These are phyloP conservation scores for Aquilaria agallochum DNA, from an alignment of 441 rosid genomes.

Conservation along the genomic window DNA sequence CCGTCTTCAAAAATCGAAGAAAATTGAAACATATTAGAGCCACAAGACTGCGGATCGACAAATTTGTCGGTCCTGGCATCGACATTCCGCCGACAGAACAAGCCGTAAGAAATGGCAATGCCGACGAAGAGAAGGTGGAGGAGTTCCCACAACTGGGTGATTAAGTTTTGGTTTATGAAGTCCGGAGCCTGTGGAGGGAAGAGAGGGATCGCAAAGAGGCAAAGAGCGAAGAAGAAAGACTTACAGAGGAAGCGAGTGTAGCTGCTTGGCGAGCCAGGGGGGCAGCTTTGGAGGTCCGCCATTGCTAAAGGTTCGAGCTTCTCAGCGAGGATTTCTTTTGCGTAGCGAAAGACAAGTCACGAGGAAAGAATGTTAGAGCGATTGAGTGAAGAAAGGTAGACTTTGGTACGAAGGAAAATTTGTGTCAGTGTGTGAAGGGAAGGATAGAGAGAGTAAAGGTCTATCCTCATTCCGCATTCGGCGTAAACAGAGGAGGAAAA, in stretches of 20 bases:
- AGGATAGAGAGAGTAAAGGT: constrained; percentile 13
- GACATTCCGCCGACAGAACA: constrained; percentile 62
- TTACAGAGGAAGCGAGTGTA: constrained; percentile 39
- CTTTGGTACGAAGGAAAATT: constrained; percentile 63
- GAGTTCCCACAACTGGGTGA: constrained; percentile 72
- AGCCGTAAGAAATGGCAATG: constrained; percentile 75
- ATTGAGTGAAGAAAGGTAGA: constrained; percentile 52
- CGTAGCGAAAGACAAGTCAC: constrained; percentile 1
- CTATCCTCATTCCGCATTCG: too few species aligned
- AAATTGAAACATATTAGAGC: constrained; percentile 48
- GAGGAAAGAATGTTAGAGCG: constrained; percentile 4
- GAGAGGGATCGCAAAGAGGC: constrained; percentile 61
- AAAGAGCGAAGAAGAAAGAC: constrained; percentile 39
- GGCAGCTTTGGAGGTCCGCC: constrained; percentile 41
- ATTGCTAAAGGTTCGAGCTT: constrained; percentile 23
- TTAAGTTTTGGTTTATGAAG: constrained; percentile 39
- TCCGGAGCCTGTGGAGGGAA: constrained; percentile 80
- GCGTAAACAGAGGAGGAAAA: constrained; percentile 13
- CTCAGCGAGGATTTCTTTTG: not conserved
- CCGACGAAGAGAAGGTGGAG: constrained; percentile 65
- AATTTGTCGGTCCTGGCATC: constrained; percentile 26
- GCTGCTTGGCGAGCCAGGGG: constrained; percentile 16
- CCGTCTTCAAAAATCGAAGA: constrained; percentile 57
- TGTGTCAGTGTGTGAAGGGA: not conserved
- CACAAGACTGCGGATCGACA: constrained; percentile 43